Base-by-base conservation (phyloP, 2,329 filamentous ascomycete species). In the Neonectria hederae region DNA sequence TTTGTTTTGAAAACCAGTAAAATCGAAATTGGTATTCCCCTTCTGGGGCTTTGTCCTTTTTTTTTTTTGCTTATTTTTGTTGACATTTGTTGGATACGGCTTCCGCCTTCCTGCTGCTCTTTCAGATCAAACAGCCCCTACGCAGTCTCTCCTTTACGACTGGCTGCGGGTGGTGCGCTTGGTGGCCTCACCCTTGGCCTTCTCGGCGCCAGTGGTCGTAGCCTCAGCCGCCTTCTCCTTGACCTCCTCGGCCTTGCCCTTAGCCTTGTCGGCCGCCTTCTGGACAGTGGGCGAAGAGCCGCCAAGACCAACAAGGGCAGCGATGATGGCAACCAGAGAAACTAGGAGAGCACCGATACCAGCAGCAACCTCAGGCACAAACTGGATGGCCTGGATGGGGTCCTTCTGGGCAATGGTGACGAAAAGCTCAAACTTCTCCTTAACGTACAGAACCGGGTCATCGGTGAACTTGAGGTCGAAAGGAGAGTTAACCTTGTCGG, bases 371-470 rank as follows among this genome's bases (percentile, higher is more conserved):
- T 97, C 96, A 70, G 96, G 96, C 69, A 97, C 92, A 74, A 93
- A 92, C 83, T 93, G 92, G 83, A 94, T 83, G 57, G 94, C 94
- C 82, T 94, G 86, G 70, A 97, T 75, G 63, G 94, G 94, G 81
- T 97, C 91, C 74, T 89, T 87, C 85, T 93, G 88, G 78, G 83
- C 92, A 75, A 98, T 90, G 73, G 90, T 90, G 74, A 96, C 79
- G 88, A 99, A 99, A 68, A 97, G 89, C 73, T 97, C 91, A 66
- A 97, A 80, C 89, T 97, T 98, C 90, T 97, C 92, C 82, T 90
- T 92, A 82, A 97, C 80, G 82, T 92, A 99, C 72, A 83, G 83
- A 73, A 97, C 88, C 52, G 96, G 96, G 86, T 97, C 93, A 69
- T 97, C 95, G 75, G 89, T 83, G 90, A 99, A 98, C 80, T 88